Percentiles rank a stretch among this genome's conserved stretches.
phyloP scores from a whole-genome alignment of 2,329 filamentous ascomycete genomes.

The Leptographium flavum region DNA sequence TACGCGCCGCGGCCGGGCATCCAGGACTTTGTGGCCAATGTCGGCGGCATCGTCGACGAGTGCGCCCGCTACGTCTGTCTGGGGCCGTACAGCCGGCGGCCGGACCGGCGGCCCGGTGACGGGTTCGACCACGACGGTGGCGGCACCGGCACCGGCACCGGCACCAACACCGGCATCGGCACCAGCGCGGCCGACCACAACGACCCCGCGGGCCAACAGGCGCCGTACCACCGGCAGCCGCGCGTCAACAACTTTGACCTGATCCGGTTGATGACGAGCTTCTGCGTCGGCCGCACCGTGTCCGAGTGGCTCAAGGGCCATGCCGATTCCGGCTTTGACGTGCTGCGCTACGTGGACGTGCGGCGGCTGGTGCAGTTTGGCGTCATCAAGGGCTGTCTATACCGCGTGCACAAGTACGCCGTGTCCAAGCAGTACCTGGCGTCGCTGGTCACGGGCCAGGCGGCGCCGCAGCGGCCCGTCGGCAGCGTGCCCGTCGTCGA shows the following conservation, averaged over 20 bases:
- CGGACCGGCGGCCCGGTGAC: not conserved
- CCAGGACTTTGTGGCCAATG: conserved; percentile 63
- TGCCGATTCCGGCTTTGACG: conserved; percentile 46
- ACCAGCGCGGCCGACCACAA: not conserved
- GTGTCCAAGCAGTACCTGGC: conserved; percentile 51
- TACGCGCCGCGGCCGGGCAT: conserved; percentile 75
- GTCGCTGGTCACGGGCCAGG: conserved; percentile 38
- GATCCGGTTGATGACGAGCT: conserved; percentile 71
- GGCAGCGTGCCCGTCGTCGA: not conserved
- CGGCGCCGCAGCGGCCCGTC: conserved; percentile 17
- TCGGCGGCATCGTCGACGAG: conserved; percentile 65
- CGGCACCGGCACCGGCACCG: not conserved
- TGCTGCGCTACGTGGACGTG: conserved; percentile 68
- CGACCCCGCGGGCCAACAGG: not conserved
- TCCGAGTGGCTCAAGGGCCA: conserved; percentile 76
- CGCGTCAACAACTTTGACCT: conserved; percentile 48
- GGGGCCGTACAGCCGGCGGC: not conserved
- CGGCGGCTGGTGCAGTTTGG: conserved; percentile 90
- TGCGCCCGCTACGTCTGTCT: conserved; percentile 68
- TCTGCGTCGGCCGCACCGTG: conserved; percentile 70
- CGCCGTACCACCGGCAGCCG: conserved; percentile 8
- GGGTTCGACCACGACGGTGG: not conserved
- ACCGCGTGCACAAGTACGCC: conserved; percentile 84
- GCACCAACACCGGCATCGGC: conserved; percentile 2
- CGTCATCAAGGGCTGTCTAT: conserved; percentile 86